Percentiles rank a stretch among this genome's conserved stretches.
These are phyloP conservation scores for Saccharomyces hybrid DNA, from an alignment of 1,139 yeast genomes.

Conservation along the genomic window DNA sequence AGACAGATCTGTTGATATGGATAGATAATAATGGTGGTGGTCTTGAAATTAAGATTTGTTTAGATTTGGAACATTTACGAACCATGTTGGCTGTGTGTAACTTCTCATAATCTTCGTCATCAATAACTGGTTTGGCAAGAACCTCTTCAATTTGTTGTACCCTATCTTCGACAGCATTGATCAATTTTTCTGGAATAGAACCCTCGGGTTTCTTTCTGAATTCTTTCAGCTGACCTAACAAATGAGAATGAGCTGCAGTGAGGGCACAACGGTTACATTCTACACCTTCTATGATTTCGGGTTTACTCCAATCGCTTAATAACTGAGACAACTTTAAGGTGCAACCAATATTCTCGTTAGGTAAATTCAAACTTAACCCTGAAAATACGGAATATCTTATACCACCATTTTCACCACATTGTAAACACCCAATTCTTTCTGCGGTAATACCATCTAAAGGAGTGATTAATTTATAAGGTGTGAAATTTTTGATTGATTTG, in stretches of 20 bases:
- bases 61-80: constrained; percentile 69
- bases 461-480: constrained; percentile 55
- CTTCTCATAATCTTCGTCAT: constrained; percentile 69
- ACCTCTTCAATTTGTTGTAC: constrained; percentile 50
- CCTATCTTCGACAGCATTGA: constrained; percentile 43
- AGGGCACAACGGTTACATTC: constrained; percentile 89
- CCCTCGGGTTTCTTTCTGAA: constrained; percentile 26
- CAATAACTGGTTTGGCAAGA: constrained; percentile 56
- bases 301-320: constrained; percentile 62
- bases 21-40: constrained; percentile 81
- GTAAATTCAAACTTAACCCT: constrained; percentile 70
- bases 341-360: constrained; percentile 37
- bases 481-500: constrained; percentile 35
- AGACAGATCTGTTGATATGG: constrained; percentile 86
- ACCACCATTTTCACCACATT: constrained; percentile 91
- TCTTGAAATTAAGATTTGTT: constrained; percentile 68
- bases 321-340: constrained; percentile 47
- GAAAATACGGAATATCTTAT: constrained; percentile 74
- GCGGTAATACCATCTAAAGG: constrained; percentile 88
- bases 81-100: constrained; percentile 70
- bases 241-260: constrained; percentile 47
- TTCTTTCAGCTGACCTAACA: constrained; percentile 37
- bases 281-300: constrained; percentile 85
- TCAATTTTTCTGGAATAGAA: constrained; percentile 34
- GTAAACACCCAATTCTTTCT: constrained; percentile 79